Conservation (phyloP, 2,329 filamentous ascomycete genomes). For the Neonectria faginata region DNA sequence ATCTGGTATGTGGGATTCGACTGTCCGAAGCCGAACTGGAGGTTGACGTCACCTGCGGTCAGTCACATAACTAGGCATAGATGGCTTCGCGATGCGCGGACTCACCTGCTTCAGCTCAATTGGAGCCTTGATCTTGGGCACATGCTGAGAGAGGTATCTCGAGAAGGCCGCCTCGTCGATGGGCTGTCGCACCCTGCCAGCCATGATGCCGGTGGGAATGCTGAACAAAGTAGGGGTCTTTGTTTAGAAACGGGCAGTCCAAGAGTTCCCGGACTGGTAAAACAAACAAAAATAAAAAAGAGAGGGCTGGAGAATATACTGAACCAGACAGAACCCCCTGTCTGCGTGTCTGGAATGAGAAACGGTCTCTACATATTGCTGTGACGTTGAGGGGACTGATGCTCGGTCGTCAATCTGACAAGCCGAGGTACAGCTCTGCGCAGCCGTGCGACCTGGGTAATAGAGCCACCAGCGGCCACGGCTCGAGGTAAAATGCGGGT, state of each 20-base stretch:
- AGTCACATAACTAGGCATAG: constrained; percentile 10
- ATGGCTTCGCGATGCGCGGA: constrained; percentile 14
- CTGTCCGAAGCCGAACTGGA: constrained; percentile 94
- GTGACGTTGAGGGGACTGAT: constrained; percentile 13
- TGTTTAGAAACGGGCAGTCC: not conserved
- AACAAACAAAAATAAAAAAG: no score
- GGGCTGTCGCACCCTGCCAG: constrained; percentile 87
- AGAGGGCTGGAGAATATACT: not conserved
- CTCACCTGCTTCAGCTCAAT: constrained; percentile 89
- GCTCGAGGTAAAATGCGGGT: constrained; percentile 30
- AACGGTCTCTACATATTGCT: constrained; percentile 21
- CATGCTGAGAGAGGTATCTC: constrained; percentile 79
- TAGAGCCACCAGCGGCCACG: constrained; percentile 18
- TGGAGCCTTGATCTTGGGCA: constrained; percentile 86
- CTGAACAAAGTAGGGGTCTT: not conserved
- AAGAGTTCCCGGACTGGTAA: not conserved
- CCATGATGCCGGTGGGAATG: constrained; percentile 65
- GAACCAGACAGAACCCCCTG: constrained; percentile 10
- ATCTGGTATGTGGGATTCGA: constrained; percentile 97
- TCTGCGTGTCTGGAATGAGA: constrained; percentile 5
- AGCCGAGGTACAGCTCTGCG: constrained; percentile 42
- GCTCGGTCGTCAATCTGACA: constrained; percentile 31
- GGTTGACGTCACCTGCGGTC: constrained; percentile 14
- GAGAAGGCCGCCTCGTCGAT: constrained; percentile 86
- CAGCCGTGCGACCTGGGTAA: constrained; percentile 9